Evolutionary conservation across 331 rosid species (phyloP), one percentile per base, ranked within the genome.

Genomic region (Quercus phellos): DNA sequence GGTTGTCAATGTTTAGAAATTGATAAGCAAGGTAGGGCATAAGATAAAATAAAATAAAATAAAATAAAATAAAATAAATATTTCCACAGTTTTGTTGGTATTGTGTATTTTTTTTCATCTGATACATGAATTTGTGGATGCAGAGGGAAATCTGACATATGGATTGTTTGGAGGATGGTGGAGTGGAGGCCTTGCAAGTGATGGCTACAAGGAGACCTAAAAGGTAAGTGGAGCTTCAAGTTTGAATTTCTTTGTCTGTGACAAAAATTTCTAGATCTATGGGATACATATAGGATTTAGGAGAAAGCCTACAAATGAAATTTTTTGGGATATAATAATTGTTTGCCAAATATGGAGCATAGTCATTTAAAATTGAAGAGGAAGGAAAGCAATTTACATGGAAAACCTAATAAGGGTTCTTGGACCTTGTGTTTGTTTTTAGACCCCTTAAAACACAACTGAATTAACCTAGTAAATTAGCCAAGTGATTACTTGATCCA

Each of bases 151-250:
- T 70, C 59, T 75, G 92, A 78, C 55, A 88, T 92, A 86, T 94
- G 99, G 98, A 88, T 89, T 84, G 90, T 94, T 24, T 78, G 82
- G 79, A 91, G 96, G 94, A 91, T 78, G 82, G 79, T 90, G 96
- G 94, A 91, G 60, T 94, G 99, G 99, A 90, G 90, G 38, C 93
- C 96, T 84, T 94, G 98, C 93, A 79, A 84, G 51, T 94, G 96
- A 98, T 94, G 97, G 99, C 85, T 84, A 9, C 89, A 87, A 85
- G 91, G 87, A 24, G 88, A 86, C 77, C 86, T 79, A 83, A 69
- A 77, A 51, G 95, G 97, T 94, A 84, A 51, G 4, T 26, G 16
- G 50, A 26, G 56, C 68, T 76, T 69, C 18, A 3, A 24, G 50
- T 78, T 38, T 60, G 32, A 80, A 70, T 80, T 24, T 24, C 82